phyloP scores from a whole-genome alignment of 2,329 filamentous ascomycete genomes.

The Coleophoma crateriformis region DNA sequence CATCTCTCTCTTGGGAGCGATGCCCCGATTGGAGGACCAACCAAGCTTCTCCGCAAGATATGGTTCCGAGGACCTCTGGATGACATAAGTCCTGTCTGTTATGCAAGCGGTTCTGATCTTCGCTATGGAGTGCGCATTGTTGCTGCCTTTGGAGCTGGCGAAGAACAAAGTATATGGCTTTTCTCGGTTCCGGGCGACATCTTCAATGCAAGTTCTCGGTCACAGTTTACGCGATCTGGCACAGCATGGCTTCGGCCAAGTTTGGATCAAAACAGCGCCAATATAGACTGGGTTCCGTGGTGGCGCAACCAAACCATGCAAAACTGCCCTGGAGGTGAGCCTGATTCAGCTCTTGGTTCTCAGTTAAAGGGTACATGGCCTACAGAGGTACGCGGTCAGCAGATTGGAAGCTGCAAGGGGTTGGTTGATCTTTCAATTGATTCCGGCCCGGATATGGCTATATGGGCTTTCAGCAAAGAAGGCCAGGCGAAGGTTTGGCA shows the following conservation, averaged over 20 bases:
- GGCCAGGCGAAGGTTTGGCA: slow-evolving; percentile 41
- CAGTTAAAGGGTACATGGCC: slow-evolving; percentile 35
- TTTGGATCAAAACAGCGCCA: slow-evolving; percentile 4
- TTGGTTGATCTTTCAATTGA: slow-evolving; percentile 45
- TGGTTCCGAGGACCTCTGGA: slow-evolving; percentile 36
- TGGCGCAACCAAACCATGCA: slow-evolving; percentile 30
- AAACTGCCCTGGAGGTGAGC: slow-evolving; percentile 26
- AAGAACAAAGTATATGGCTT: slow-evolving; percentile 42
- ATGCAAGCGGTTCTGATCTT: slow-evolving; percentile 50
- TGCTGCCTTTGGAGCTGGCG: slow-evolving; percentile 44
- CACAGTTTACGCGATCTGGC: slow-evolving; percentile 3
- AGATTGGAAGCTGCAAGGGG: slow-evolving; percentile 37
- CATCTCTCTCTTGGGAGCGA: slow-evolving; percentile 56
- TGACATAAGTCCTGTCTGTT: slow-evolving; percentile 40
- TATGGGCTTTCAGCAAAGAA: slow-evolving; percentile 45
- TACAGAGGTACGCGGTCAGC: slow-evolving; percentile 40
- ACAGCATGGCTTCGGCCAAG: slow-evolving; percentile 6
- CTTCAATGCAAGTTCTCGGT: slow-evolving; percentile 32
- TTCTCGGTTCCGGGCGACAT: slow-evolving; percentile 57
- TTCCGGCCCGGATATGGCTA: slow-evolving; percentile 35
- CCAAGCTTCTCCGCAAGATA: slow-evolving; percentile 52
- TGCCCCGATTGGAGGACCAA: slow-evolving; percentile 48
- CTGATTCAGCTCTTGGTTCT: slow-evolving; percentile 12
- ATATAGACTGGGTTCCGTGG: slow-evolving; percentile 30
- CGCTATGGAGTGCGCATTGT: slow-evolving; percentile 52